Evolutionary conservation across 2,329 filamentous ascomycete genomes (phyloP).

Genomic region (Aspergillaceae sp.): DNA sequence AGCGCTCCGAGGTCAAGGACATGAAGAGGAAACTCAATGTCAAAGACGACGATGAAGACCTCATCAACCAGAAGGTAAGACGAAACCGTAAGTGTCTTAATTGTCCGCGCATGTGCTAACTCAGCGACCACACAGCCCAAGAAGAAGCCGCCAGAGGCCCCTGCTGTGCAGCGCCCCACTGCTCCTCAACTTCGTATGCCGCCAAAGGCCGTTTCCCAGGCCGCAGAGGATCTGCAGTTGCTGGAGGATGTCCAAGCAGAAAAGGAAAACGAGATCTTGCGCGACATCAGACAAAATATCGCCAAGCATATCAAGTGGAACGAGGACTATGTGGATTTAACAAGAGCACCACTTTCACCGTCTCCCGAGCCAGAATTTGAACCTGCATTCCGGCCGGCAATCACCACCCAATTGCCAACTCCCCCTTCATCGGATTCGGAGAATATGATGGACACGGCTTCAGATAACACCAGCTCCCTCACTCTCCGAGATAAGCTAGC

Average conservation of each 20-base stretch:
- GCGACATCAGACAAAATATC: constrained; percentile 78
- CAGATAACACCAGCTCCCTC: constrained; percentile 26
- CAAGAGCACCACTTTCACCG: constrained; percentile 74
- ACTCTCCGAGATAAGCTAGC: constrained; percentile 31
- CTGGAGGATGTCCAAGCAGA: constrained; percentile 70
- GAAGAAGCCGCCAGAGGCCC: constrained; percentile 55
- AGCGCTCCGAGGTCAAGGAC: constrained; percentile 73
- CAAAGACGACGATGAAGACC: constrained; percentile 86
- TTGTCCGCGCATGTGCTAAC: constrained; percentile 21
- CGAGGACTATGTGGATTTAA: constrained; percentile 78
- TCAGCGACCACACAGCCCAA: constrained; percentile 51
- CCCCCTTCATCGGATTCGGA: constrained; percentile 43
- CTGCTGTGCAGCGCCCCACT: constrained; percentile 53
- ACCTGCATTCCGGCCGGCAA: constrained; percentile 57
- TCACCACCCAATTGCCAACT: constrained; percentile 56
- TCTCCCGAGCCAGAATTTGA: constrained; percentile 57
- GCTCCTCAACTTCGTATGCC: constrained; percentile 61
- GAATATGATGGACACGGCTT: constrained; percentile 29
- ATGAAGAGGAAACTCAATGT: constrained; percentile 82
- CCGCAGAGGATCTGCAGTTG: constrained; percentile 70
- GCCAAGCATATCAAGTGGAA: constrained; percentile 90
- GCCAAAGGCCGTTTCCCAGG: constrained; percentile 60
- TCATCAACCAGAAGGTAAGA: constrained; percentile 84
- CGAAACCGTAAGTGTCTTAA: constrained; percentile 2
- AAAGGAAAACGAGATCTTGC: constrained; percentile 69